phyloP scores from a whole-genome alignment of 208 protist genomes.

The Trypanosomatidae sp. region DNA sequence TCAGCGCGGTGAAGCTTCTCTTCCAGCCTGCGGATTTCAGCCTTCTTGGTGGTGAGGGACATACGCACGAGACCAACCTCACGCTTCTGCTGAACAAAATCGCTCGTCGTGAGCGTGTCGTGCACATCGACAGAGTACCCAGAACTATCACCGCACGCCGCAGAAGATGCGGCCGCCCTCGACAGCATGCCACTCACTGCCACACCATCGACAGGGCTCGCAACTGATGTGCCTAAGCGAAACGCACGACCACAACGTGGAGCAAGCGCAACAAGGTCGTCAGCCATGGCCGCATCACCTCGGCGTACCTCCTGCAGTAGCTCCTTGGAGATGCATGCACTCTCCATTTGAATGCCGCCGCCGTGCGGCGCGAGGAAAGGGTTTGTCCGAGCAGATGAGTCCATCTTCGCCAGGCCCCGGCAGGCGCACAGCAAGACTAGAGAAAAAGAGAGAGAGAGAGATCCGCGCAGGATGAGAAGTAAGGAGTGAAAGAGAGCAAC shows the following conservation, averaged over 20 bases:
- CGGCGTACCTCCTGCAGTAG: constrained; percentile 60
- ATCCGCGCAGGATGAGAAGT: neutral
- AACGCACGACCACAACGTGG: constrained; percentile 19
- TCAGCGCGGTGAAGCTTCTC: constrained; percentile 91
- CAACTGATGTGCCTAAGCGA: neutral
- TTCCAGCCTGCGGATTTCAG: constrained; percentile 94
- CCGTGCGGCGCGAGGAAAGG: constrained; percentile 1
- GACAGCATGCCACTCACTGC: neutral
- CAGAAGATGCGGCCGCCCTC: neutral
- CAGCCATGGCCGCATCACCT: constrained; percentile 67
- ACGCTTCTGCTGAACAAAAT: constrained; percentile 94
- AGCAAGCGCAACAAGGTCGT: constrained; percentile 42
- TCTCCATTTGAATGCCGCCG: constrained; percentile 10
- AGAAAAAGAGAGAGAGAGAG: neutral
- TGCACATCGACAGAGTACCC: constrained; percentile 15
- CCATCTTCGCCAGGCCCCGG: neutral
- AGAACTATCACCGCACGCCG: neutral
- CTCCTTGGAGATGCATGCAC: constrained; percentile 34
- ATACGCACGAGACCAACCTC: constrained; percentile 96
- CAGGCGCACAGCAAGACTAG: neutral
- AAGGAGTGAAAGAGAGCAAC: neutral
- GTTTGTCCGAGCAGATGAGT: neutral
- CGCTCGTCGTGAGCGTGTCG: constrained; percentile 54
- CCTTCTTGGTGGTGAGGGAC: constrained; percentile 92
- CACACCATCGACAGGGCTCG: neutral